phyloP scores from a whole-genome alignment of 306 rosid species.

The Quercus bicolor region DNA sequence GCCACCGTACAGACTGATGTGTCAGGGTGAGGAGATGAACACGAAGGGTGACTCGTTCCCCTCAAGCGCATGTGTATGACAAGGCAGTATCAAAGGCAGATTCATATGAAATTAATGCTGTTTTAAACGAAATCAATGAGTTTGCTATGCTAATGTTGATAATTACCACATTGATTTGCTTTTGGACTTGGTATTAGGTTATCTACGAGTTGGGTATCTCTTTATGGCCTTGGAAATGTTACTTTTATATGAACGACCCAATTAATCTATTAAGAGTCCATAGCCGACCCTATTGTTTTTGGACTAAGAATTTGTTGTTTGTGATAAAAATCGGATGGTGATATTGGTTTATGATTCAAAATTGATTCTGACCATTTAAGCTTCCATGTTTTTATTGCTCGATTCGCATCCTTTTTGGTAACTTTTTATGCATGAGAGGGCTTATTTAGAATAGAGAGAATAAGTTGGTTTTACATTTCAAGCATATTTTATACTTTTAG shows the following conservation, averaged over 20 bases:
- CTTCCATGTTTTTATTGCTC: neutral
- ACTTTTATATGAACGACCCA: too few relatives aligned
- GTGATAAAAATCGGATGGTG: neutral
- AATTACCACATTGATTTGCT: too few relatives aligned
- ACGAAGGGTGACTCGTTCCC: too few relatives aligned
- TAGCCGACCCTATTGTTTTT: too few relatives aligned
- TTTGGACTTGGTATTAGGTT: too few relatives aligned
- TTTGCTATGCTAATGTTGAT: neutral
- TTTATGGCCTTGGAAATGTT: too few relatives aligned
- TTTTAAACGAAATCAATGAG: neutral
- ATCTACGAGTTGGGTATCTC: too few relatives aligned
- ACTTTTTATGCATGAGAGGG: neutral
- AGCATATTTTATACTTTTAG: neutral
- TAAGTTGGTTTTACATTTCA: neutral
- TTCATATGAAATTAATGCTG: neutral
- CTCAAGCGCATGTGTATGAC: too few relatives aligned
- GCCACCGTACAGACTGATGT: too few relatives aligned
- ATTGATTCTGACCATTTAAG: neutral
- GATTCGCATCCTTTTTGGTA: neutral
- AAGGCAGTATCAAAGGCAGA: neutral
- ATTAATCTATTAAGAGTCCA: too few relatives aligned
- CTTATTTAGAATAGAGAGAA: neutral
- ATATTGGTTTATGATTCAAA: neutral
- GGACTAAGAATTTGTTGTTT: too few relatives aligned
- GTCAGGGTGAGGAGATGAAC: too few relatives aligned